A percentile compares a stretch with the other conserved stretches of the same genome.
Conservation (phyloP, 192 early-diverging fungal species). For the Thamnidium elegans region DNA sequence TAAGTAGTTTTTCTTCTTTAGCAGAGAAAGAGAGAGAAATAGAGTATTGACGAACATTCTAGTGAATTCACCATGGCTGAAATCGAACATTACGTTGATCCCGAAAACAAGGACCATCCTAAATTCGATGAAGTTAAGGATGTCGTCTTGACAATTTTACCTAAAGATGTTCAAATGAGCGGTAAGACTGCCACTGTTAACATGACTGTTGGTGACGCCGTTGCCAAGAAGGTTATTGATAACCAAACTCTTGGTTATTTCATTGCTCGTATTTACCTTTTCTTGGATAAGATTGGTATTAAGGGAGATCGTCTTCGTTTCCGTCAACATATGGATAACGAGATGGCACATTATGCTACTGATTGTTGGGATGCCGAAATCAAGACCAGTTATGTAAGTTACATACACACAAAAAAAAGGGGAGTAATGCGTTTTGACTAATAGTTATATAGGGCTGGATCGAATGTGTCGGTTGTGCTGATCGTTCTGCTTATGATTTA, state of each 20-base stretch:
- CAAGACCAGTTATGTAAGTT: slow-evolving; percentile 72
- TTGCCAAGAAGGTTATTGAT: slow-evolving; percentile 81
- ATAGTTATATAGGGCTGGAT: slow-evolving; percentile 83
- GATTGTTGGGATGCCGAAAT: slow-evolving; percentile 99
- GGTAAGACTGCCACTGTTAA: slow-evolving; percentile 67
- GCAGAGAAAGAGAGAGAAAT: not conserved
- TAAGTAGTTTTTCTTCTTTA: not conserved
- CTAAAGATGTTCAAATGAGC: slow-evolving; percentile 70
- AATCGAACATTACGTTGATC: slow-evolving; percentile 99
- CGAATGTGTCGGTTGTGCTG: slow-evolving; percentile 99
- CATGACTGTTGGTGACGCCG: slow-evolving; percentile 90
- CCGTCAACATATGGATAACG: slow-evolving; percentile 98
- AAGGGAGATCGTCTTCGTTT: slow-evolving; percentile 83
- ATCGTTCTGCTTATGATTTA: slow-evolving; percentile 97
- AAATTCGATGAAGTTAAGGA: slow-evolving; percentile 86
- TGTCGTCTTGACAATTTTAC: slow-evolving; percentile 74
- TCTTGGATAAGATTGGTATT: slow-evolving; percentile 88
- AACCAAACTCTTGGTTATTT: slow-evolving; percentile 99
- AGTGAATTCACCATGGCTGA: slow-evolving; percentile 99
- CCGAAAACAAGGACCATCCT: slow-evolving; percentile 85
- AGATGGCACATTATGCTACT: slow-evolving; percentile 99
- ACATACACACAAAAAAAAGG: not conserved
- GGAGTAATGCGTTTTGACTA: not conserved
- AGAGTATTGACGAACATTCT: not conserved
- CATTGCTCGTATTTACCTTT: slow-evolving; percentile 89